Evolutionary conservation across 495 filamentous ascomycete species (phyloP), one percentile per base, ranked within the genome.

Genomic region (Penicillium riverlandense): DNA sequence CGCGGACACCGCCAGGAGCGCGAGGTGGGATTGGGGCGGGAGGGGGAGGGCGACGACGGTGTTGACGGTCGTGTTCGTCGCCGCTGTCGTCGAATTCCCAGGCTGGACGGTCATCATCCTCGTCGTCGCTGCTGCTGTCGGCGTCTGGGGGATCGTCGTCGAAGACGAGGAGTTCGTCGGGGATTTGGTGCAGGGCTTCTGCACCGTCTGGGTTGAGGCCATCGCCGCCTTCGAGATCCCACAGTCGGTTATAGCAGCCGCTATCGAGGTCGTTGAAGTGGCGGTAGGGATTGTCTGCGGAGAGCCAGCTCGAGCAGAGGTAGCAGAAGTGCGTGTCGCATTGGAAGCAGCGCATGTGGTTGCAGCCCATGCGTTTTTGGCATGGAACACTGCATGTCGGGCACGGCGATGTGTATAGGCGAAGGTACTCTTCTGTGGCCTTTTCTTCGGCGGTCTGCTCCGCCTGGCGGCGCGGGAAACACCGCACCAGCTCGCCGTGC

Each of bases 241-340:
- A 96, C 2, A 98, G 71, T 5, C 86, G 79, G 74, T 84, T 84
- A 53, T 80, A 96, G 59, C 92, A 96, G 7, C 55, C 50, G 22
- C 70, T 84, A 0, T 74, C 67, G 33, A 57, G 52, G 2, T 79
- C 77, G 54, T 95, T 96, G 69, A 88, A 98, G 59, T 98, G 92
- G 37, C 70, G 61, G 50, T 96, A 98, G 8, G 92, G 91, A 48
- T 96, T 90, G 12, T 61, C 69, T 2, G 83, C 76, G 13, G 79
- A 68, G n/a, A 98, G 73, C 84, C 89, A 98, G 10, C 79, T 74
- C 0, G 84, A 84, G 61, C 92, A 98, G 6, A 98, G 82, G 55
- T 97, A 98, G 64, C 92, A 98, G 56, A 96, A 98, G 61, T 97
- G 92, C 1, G 88, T 83, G 35, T 79, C 70, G 68, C 92, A 98